Evolutionary conservation across 371 early-diverging fungal species (phyloP).

Genomic region (Rhizopus arrhizus): DNA sequence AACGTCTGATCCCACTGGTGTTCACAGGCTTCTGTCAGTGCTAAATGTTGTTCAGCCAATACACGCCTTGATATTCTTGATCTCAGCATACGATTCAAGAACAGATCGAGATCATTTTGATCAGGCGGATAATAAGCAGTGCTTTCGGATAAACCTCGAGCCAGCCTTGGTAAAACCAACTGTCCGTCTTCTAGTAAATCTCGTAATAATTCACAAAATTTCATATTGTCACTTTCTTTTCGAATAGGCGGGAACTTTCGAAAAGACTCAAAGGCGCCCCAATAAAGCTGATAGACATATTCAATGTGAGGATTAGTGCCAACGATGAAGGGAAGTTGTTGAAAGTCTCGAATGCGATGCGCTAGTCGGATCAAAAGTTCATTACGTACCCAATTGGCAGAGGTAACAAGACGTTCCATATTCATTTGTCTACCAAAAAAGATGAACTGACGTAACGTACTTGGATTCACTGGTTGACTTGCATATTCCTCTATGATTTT

Average conservation of each 20-base stretch:
- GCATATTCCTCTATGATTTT: slow-evolving; percentile 86
- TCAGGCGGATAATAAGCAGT: slow-evolving; percentile 47
- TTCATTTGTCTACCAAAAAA: slow-evolving; percentile 92
- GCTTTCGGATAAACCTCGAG: slow-evolving; percentile 84
- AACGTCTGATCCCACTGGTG: slow-evolving; percentile 40
- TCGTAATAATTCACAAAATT: slow-evolving; percentile 75
- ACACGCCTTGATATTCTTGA: slow-evolving; percentile 91
- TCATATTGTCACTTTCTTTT: slow-evolving; percentile 72
- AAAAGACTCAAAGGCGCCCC: slow-evolving; percentile 84
- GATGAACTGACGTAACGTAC: slow-evolving; percentile 90
- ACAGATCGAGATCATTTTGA: slow-evolving; percentile 64
- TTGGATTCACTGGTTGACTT: slow-evolving; percentile 73
- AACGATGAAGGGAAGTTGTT: slow-evolving; percentile 88
- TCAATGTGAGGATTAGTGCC: slow-evolving; percentile 92
- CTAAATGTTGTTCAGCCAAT: slow-evolving; percentile 91
- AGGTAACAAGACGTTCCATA: slow-evolving; percentile 76
- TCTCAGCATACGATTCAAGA: slow-evolving; percentile 87
- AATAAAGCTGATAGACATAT: slow-evolving; percentile 85
- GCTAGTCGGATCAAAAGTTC: slow-evolving; percentile 92
- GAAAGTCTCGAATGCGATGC: slow-evolving; percentile 88
- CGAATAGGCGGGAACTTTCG: slow-evolving; percentile 67
- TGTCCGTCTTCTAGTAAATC: slow-evolving; percentile 74
- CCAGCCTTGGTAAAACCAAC: slow-evolving; percentile 84
- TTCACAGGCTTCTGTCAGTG: slow-evolving; percentile 70
- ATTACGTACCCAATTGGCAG: slow-evolving; percentile 86